phyloP scores from a whole-genome alignment of 2,329 filamentous ascomycete species.

The Didymella sp. region DNA sequence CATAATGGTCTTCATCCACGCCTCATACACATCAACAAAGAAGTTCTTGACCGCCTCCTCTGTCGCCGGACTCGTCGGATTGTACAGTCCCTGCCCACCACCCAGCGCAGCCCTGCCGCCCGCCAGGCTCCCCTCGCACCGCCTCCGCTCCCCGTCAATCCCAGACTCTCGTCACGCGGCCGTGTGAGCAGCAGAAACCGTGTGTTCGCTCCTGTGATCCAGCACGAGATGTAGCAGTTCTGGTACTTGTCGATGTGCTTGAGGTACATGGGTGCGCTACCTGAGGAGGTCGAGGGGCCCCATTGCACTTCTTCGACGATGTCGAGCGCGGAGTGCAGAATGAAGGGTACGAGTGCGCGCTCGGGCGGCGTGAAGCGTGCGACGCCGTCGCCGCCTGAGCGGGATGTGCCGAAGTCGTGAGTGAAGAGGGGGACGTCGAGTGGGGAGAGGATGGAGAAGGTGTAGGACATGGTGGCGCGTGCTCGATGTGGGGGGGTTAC shows the following conservation, averaged over 20 bases:
- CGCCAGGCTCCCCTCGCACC: constrained; percentile 40
- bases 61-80: constrained; percentile 86
- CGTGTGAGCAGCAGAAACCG: constrained; percentile 95
- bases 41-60: constrained; percentile 96
- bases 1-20: constrained; percentile 96
- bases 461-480: constrained; percentile 81
- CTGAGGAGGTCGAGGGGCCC: constrained; percentile 58
- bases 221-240: constrained; percentile 93
- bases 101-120: constrained; percentile 39
- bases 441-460: constrained; percentile 95
- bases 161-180: constrained; percentile 59
- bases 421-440: constrained; percentile 97
- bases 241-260: constrained; percentile 98
- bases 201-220: constrained; percentile 88
- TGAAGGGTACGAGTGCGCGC: constrained; percentile 95
- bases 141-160: constrained; percentile 28
- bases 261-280: constrained; percentile 72
- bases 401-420: constrained; percentile 95
- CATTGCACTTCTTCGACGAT: constrained; percentile 97
- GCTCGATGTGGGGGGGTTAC: not conserved
- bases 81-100: constrained; percentile 60
- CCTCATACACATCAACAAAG: constrained; percentile 94
- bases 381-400: constrained; percentile 91
- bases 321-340: constrained; percentile 91
- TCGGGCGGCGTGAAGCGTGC: constrained; percentile 88